Conservation (phyloP, 257 asterid genomes). For the Galeopsis tetrahit region DNA sequence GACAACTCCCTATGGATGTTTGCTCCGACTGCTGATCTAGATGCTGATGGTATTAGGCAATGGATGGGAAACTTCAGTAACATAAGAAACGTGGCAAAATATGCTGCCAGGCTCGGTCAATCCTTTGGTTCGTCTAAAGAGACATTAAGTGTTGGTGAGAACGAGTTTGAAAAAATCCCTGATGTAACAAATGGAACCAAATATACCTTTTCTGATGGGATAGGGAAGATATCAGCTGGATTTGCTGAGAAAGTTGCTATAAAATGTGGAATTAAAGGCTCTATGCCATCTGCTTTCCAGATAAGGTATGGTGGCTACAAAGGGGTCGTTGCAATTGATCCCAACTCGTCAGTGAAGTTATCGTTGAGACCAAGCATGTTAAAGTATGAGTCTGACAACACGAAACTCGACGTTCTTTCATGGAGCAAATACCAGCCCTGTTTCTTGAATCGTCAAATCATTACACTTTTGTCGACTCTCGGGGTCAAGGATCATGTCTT, state of each 20-base stretch:
- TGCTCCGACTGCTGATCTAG: slow-evolving; percentile 53
- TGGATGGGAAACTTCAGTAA: slow-evolving; percentile 87
- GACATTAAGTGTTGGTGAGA: slow-evolving; percentile 53
- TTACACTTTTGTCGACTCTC: slow-evolving; percentile 82
- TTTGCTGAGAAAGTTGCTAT: slow-evolving; percentile 70
- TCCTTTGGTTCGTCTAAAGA: slow-evolving; percentile 89
- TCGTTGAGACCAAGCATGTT: slow-evolving; percentile 79
- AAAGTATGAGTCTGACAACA: slow-evolving; percentile 69
- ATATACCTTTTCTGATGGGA: slow-evolving; percentile 88
- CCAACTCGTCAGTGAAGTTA: slow-evolving; percentile 55
- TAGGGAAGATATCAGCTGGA: slow-evolving; percentile 77
- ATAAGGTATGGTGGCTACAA: slow-evolving; percentile 89
- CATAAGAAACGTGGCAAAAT: slow-evolving; percentile 83
- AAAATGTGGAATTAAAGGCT: slow-evolving; percentile 61
- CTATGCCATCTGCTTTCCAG: slow-evolving; percentile 81
- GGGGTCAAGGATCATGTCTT: slow-evolving; percentile 68
- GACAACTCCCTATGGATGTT: slow-evolving; percentile 96
- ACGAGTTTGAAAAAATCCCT: slow-evolving; percentile 57
- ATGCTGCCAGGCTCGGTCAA: slow-evolving; percentile 99
- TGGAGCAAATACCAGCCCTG: slow-evolving; percentile 93
- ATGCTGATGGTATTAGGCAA: slow-evolving; percentile 61
- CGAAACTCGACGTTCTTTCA: slow-evolving; percentile 67
- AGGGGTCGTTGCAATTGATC: slow-evolving; percentile 90
- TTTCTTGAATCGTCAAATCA: slow-evolving; percentile 78
- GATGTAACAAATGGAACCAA: slow-evolving; percentile 41